These are phyloP conservation scores for Dunaliella primolecta DNA, from an alignment of 139 green algal genomes.

Conservation along the genomic window DNA sequence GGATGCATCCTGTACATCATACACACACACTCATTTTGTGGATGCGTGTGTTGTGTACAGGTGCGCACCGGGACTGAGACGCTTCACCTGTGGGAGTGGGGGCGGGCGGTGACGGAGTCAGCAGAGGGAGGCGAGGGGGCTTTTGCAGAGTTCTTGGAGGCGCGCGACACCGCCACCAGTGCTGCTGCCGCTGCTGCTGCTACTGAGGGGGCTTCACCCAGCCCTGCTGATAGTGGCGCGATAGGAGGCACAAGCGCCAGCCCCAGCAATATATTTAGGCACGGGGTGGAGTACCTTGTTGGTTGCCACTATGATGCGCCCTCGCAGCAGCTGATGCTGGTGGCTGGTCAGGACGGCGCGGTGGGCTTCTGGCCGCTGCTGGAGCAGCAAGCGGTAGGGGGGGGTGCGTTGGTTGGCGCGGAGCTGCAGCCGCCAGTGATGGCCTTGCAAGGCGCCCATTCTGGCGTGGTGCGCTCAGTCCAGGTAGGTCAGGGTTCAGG, in stretches of 20 bases:
- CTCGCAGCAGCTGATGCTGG: conserved; percentile 47
- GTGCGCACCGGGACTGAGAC: conserved; percentile 62
- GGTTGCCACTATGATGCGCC: conserved; percentile 56
- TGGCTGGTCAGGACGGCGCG: conserved; percentile 54
- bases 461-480: conserved; percentile 57
- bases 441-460: conserved; percentile 51
- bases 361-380: conserved; percentile 58
- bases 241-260: neutral
- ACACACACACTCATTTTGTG: no score
- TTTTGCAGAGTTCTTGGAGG: conserved; percentile 50
- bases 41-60: no score
- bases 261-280: conserved; percentile 14
- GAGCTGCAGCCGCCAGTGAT: conserved; percentile 41
- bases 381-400: conserved; percentile 30
- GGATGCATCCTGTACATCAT: no score
- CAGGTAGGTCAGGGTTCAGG: conserved; percentile 47
- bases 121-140: conserved; percentile 34
- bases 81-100: conserved; percentile 82
- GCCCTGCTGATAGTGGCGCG: neutral
- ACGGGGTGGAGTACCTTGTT: conserved; percentile 61
- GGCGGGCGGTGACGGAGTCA: conserved; percentile 49
- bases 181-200: conserved; percentile 24
- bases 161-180: conserved; percentile 19
- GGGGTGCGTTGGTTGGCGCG: conserved; percentile 10
- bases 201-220: neutral